phyloP scores from a whole-genome alignment of 2,329 filamentous ascomycete genomes.

The Fusarium hostae region DNA sequence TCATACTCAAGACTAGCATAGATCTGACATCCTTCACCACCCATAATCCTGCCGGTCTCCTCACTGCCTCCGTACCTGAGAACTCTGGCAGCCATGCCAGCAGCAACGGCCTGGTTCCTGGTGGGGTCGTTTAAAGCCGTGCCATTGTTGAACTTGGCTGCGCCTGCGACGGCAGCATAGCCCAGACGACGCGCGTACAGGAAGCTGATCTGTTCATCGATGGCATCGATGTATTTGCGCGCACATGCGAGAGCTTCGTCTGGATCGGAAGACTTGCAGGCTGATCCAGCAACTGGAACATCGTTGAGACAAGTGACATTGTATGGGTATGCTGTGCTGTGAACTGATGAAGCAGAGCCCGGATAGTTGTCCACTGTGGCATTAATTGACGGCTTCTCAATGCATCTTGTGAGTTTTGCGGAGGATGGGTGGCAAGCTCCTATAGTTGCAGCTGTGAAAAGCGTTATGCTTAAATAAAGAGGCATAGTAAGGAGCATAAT shows the following conservation, averaged over 20 bases:
- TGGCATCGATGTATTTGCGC: conserved; percentile 28
- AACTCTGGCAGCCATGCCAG: conserved; percentile 26
- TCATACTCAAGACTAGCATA: conserved; percentile 33
- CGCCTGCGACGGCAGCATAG: conserved; percentile 29
- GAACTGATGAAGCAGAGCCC: not conserved
- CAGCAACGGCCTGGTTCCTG: conserved; percentile 22
- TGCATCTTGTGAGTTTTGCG: not conserved
- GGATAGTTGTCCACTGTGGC: not conserved
- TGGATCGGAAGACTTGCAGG: not conserved
- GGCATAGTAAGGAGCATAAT: not conserved
- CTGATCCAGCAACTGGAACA: conserved; percentile 15
- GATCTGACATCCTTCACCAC: conserved; percentile 32
- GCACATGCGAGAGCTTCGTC: conserved; percentile 10
- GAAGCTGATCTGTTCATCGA: conserved; percentile 32
- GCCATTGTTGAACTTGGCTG: conserved; percentile 14
- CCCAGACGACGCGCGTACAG: conserved; percentile 28
- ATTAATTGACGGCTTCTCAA: not conserved
- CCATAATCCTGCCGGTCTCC: conserved; percentile 25
- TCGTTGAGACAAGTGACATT: conserved; percentile 47
- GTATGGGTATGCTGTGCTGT: not conserved
- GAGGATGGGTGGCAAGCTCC: not conserved
- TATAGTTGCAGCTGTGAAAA: not conserved
- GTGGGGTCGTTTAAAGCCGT: conserved; percentile 11
- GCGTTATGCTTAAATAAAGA: accelerated
- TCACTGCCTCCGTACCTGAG: conserved; percentile 26